Conservation (phyloP, 2,329 filamentous ascomycete species). For the Dendryphion nanum region DNA sequence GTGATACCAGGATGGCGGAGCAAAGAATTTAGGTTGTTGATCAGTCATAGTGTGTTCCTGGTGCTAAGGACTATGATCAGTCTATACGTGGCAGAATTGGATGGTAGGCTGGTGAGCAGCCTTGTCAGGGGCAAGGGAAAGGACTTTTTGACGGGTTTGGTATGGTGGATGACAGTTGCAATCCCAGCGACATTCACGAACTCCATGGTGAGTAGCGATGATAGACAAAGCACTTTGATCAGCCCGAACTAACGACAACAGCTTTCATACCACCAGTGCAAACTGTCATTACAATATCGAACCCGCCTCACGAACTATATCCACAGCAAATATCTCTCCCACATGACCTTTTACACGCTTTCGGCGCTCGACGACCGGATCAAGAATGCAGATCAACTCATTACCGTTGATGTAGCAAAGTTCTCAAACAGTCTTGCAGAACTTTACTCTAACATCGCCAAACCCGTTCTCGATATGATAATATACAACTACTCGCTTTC, state of each 20-base stretch:
- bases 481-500: slow-evolving; percentile 96
- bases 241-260: slow-evolving; percentile 39
- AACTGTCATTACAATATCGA: slow-evolving; percentile 87
- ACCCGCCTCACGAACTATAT: slow-evolving; percentile 91
- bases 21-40: slow-evolving; percentile 79
- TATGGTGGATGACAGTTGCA: slow-evolving; percentile 99
- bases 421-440: slow-evolving; percentile 95
- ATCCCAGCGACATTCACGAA: slow-evolving; percentile 97
- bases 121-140: slow-evolving; percentile 87
- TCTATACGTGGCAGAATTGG: slow-evolving; percentile 92
- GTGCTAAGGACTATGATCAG: slow-evolving; percentile 89
- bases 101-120: slow-evolving; percentile 88
- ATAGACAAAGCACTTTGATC: neutral
- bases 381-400: slow-evolving; percentile 97
- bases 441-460: slow-evolving; percentile 93
- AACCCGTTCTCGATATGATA: slow-evolving; percentile 90
- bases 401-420: slow-evolving; percentile 92
- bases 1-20: slow-evolving; percentile 88
- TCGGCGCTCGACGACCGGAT: slow-evolving; percentile 94
- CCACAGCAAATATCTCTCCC: slow-evolving; percentile 93
- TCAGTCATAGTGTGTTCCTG: slow-evolving; percentile 91
- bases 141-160: slow-evolving; percentile 82
- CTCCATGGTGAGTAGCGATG: slow-evolving; percentile 73
- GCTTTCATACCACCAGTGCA: slow-evolving; percentile 96
- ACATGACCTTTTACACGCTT: slow-evolving; percentile 96